Base-by-base conservation (phyloP, 106 monocot genomes). In the Allium fistulosum region DNA sequence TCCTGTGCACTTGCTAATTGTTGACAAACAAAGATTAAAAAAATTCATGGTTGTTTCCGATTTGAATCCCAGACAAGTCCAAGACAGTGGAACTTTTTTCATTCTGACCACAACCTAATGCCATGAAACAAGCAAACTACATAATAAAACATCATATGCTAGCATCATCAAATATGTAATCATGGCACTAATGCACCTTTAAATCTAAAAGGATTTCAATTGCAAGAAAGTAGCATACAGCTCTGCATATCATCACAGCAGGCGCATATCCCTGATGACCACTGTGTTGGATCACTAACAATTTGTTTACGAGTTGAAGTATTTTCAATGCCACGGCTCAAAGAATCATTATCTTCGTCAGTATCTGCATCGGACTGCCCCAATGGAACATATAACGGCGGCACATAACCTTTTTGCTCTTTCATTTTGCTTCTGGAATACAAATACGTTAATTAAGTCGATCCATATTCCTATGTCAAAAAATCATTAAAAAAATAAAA, bases 241-340 rank as follows among this genome's bases (percentile, higher is more conserved):
- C 91, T 92, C 65, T 75, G 81, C 85, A 83, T 85, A 77, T 92
- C 92, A 72, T 97, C 92, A 71, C 73, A 92, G 72, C 96, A 97
- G 63, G 92, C 92, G 80, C 88, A 97, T 49, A 97, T 92, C 59
- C 96, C 96, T 64, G 96, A 88, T 52, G 96, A 86, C 92, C 96
- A 92, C 66, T 86, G 84, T 27, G 76, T 72, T 0, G 74, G 48
- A 69, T 83, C 79, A 17, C 63, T 72, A 62, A 57, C 51, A 4
- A 58, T 62, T 9, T 15, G 63, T 28, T 16, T 61, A 67, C 53
- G 49, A 69, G 69, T 50, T 27, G 57, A 57, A 66, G 13, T 46
- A 65, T 8, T 37, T 72, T 80, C 86, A n/a, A 26, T 26, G 51
- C 71, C 79, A 59, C 59, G 51, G 56, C 12, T 46, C 15, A 10